Conservation (phyloP, 192 early-diverging fungal genomes). For the Jimgerdemannia lactiflua region DNA sequence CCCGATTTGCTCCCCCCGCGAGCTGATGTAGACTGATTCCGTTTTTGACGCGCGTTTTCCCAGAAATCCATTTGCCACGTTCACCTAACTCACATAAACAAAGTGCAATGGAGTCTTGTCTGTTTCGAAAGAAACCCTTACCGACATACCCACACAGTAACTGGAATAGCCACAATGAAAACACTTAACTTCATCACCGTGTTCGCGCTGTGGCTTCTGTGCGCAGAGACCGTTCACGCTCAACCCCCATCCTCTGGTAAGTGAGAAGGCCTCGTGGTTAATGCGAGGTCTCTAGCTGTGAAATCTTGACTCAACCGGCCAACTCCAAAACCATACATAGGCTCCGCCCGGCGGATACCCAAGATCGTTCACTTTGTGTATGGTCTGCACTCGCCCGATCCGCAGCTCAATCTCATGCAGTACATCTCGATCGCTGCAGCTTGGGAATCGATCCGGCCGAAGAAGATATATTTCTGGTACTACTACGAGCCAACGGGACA, state of each 20-base stretch:
- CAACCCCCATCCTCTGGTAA: neutral
- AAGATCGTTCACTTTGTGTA: conserved; percentile 4
- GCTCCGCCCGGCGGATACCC: neutral
- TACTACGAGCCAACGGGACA: neutral
- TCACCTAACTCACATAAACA: too few relatives aligned
- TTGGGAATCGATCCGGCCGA: neutral
- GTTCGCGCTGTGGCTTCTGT: neutral
- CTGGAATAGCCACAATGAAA: too few relatives aligned
- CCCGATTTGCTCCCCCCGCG: too few relatives aligned
- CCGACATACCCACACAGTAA: too few relatives aligned
- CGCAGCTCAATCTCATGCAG: conserved; percentile 1
- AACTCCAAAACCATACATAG: neutral
- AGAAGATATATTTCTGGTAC: neutral
- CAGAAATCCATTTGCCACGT: too few relatives aligned
- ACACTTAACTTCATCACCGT: neutral
- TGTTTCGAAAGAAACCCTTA: too few relatives aligned
- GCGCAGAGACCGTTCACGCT: neutral
- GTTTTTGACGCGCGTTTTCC: too few relatives aligned
- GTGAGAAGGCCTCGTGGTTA: neutral
- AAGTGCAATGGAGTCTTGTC: too few relatives aligned
- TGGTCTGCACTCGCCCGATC: neutral
- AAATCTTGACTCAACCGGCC: neutral
- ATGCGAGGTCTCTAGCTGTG: neutral
- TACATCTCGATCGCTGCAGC: neutral
- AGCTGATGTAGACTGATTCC: too few relatives aligned